Evolutionary conservation across 2,329 filamentous ascomycete genomes (phyloP).

Genomic region (Cytospora piceae): DNA sequence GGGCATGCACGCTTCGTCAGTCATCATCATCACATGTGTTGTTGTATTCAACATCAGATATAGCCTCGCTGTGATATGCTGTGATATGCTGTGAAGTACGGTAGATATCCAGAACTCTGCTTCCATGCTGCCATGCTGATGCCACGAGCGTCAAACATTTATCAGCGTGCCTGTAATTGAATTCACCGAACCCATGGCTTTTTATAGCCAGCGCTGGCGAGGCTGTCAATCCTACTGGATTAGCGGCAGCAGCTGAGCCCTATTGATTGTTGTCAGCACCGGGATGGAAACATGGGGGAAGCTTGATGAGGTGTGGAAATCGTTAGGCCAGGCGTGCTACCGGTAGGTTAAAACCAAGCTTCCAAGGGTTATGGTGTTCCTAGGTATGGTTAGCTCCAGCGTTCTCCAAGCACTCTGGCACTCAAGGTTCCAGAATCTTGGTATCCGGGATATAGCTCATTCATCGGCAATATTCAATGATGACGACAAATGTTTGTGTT

Average conservation of each 20-base stretch:
- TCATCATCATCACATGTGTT: too few relatives aligned
- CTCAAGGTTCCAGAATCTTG: not conserved
- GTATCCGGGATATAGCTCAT: not conserved
- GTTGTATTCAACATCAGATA: too few relatives aligned
- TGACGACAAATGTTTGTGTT: not conserved
- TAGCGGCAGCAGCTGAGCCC: conserved; percentile 22
- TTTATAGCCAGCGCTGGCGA: conserved; percentile 22
- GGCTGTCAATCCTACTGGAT: conserved; percentile 6
- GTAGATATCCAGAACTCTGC: not conserved
- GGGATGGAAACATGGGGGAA: not conserved
- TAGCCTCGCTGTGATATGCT: too few relatives aligned
- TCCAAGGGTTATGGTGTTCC: too few relatives aligned
- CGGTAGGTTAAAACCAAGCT: not conserved
- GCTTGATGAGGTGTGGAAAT: not conserved
- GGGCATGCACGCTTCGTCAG: not conserved
- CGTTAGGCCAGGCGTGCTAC: too few relatives aligned
- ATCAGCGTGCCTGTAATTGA: not conserved
- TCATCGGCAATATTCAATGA: not conserved
- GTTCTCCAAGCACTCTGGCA: not conserved
- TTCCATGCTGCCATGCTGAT: not conserved
- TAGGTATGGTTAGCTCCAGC: not conserved
- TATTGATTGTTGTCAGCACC: conserved; percentile 1
- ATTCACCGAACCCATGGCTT: conserved; percentile 10
- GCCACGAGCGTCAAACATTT: not conserved
- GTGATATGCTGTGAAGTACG: not conserved